These are phyloP conservation scores for Berkeleyomyces rouxiae DNA, from an alignment of 2,329 filamentous ascomycete species.

Conservation along the genomic window DNA sequence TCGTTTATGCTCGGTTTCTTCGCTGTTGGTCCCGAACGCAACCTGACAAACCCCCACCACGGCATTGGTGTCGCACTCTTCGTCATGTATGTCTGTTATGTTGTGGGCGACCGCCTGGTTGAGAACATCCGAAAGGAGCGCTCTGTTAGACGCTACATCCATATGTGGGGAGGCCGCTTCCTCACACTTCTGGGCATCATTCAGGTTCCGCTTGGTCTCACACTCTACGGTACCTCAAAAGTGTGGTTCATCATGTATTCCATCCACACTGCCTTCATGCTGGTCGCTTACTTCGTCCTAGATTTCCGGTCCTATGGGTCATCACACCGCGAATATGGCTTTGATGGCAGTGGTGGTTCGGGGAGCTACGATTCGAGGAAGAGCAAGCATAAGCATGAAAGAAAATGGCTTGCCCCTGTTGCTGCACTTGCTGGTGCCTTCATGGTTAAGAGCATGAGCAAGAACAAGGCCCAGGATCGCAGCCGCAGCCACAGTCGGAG, in stretches of 20 bases:
- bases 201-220: conserved; percentile 77
- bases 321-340: conserved; percentile 23
- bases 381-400: conserved; percentile 22
- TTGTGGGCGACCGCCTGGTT: conserved; percentile 51
- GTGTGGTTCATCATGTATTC: conserved; percentile 74
- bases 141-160: conserved; percentile 45
- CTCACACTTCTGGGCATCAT: conserved; percentile 68
- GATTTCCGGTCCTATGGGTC: conserved; percentile 49
- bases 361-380: conserved; percentile 18
- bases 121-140: conserved; percentile 32
- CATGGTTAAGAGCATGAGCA: conserved; percentile 29
- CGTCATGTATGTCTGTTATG: conserved; percentile 52
- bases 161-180: conserved; percentile 72
- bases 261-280: conserved; percentile 54
- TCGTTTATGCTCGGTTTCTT: conserved; percentile 62
- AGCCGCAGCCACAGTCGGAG: conserved; percentile 23
- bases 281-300: conserved; percentile 65
- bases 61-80: conserved; percentile 71
- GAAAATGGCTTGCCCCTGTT: conserved; percentile 35
- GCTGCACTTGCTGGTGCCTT: conserved; percentile 34
- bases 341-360: not conserved
- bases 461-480: conserved; percentile 24
- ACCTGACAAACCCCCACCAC: conserved; percentile 67
- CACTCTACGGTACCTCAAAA: conserved; percentile 79
- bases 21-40: conserved; percentile 56